Evolutionary conservation across 2,329 filamentous ascomycete genomes (phyloP).

Genomic region (Scleromitrula shiraiana): DNA sequence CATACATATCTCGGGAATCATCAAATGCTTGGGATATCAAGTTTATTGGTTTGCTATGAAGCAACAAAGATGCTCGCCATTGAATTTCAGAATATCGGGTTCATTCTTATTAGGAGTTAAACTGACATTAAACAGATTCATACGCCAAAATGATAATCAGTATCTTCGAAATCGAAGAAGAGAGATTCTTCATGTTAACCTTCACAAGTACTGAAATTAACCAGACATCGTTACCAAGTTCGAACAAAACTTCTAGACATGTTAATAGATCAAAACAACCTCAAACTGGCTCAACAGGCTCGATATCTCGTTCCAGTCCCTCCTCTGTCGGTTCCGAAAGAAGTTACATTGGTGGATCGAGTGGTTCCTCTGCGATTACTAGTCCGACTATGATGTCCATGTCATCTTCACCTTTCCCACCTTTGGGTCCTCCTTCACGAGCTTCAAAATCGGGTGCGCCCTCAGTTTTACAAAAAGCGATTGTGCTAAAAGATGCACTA

Average conservation of each 20-base stretch:
- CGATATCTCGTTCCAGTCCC: slow-evolving; percentile 20
- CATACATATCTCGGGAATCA: too few species aligned
- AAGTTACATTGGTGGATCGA: slow-evolving; percentile 19
- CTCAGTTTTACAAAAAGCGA: slow-evolving; percentile 64
- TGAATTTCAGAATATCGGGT: too few species aligned
- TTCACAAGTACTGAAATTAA: slow-evolving; percentile 54
- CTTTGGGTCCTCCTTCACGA: slow-evolving; percentile 55
- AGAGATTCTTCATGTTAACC: slow-evolving; percentile 65
- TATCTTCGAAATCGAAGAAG: slow-evolving; percentile 61
- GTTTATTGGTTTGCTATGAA: too few species aligned
- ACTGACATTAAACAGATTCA: slow-evolving; percentile 33
- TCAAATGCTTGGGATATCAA: too few species aligned
- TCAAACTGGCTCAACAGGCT: neutral
- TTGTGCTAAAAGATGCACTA: slow-evolving; percentile 68
- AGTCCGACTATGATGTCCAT: slow-evolving; percentile 47
- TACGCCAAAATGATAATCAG: slow-evolving; percentile 71
- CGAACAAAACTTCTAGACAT: slow-evolving; percentile 8
- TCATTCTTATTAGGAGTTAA: too few species aligned
- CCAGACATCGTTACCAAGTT: slow-evolving; percentile 24
- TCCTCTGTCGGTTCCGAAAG: slow-evolving; percentile 23
- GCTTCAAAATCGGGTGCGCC: slow-evolving; percentile 48
- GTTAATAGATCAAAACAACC: neutral
- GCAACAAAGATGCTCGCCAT: neutral
- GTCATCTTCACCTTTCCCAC: slow-evolving; percentile 54
- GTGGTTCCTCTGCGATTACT: slow-evolving; percentile 32